Evolutionary conservation across 129 eudicot species (phyloP), one percentile per base, ranked within the genome.

Genomic region (Centaurea solstitialis): DNA sequence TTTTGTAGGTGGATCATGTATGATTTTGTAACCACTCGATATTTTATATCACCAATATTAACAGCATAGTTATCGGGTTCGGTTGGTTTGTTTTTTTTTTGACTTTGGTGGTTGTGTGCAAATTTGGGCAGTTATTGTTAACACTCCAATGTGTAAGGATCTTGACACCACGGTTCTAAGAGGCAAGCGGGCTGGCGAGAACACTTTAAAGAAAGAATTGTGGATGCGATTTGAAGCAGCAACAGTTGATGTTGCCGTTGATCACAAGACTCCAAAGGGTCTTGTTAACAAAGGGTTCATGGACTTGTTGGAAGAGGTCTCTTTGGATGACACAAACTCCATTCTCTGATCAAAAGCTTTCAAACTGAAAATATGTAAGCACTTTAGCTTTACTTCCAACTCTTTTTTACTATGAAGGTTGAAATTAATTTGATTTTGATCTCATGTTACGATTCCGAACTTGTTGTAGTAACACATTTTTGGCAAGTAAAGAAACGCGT

Each of bases 151-250:
- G 90, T 71, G 85, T 83, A 89, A 86, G 87, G 91, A 79, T 15
- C 86, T 87, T 12, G 86, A 73, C 76, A 93, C 88, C 73, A 85
- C 81, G 28, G 41, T 79, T 41, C 74, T 70, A 72, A 38, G 53
- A 40, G 92, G 99, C 71, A 91, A 87, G 89, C 88, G 81, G 64
- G 95, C 98, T 13, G 99, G 99, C 66, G 99, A 95, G 87, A 93
- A 93, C 84, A 95, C 99, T 39, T 83, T 95, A 62, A 95, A 95
- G 92, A 93, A 87, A 82, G 99, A 95, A 85, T 86, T 95, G 33
- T 95, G 99, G 99, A 88, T 81, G 69, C 86, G 82, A 84, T 93
- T 95, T 76, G 99, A 95, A 87, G 99, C 98, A 35, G 97, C 95
- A 68, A 76, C 93, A 3, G 81, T 67, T 62, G 38, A 74, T 40